Base-by-base conservation (phyloP, 208 protist genomes). In the Trypanosoma cruzi region DNA sequence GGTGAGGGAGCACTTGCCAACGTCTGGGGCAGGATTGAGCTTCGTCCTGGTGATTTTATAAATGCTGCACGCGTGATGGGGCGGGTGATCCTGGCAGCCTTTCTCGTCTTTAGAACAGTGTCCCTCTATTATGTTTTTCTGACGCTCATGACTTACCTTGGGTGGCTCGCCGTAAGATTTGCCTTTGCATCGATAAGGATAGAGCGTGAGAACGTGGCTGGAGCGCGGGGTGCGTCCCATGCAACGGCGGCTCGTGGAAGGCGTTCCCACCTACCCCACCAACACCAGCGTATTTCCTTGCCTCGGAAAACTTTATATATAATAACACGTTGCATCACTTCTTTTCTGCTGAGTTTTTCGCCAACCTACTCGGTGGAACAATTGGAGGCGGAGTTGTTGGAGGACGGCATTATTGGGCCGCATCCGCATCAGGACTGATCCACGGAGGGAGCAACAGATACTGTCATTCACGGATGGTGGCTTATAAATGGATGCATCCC, bases 291-390 rank as follows among this genome's bases (percentile, higher is more conserved):
- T 7, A 65, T 86, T 14, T 84, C 79, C 18, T 44, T 26, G 32
- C 14, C 52, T 16, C 63, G 52, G 24, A 81, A 71, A 64, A n/a
- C 78, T 18, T 48, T 71, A 22, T 95, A 95, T 64, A 75, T 92
- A 7, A 53, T 70, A 3, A 50, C 66, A 1, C 91, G 91, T 73
- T 86, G 84, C 56, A 50, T 82, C 5, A 86, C 88, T 55, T 79
- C 85, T 11, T 88, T 93, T 68, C 5, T 93, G 0, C 28, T 89
- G 26, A 93, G 86, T 57, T 2, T 95, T 10, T 92, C 57, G 36
- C 89, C 89, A 13, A 84, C 71, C 61, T 95, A 88, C 68, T 86
- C 82, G 1, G 57, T 92, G 0, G 82, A 90, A 32, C 34, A 60
- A 6, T 65, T 95, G 3, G 84, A 95, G 74, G 48, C 55, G n/a